A percentile compares a stretch with the other conserved stretches of the same genome.
phyloP scores from a whole-genome alignment of 2,329 filamentous ascomycete species.

The Eutypa lata region DNA sequence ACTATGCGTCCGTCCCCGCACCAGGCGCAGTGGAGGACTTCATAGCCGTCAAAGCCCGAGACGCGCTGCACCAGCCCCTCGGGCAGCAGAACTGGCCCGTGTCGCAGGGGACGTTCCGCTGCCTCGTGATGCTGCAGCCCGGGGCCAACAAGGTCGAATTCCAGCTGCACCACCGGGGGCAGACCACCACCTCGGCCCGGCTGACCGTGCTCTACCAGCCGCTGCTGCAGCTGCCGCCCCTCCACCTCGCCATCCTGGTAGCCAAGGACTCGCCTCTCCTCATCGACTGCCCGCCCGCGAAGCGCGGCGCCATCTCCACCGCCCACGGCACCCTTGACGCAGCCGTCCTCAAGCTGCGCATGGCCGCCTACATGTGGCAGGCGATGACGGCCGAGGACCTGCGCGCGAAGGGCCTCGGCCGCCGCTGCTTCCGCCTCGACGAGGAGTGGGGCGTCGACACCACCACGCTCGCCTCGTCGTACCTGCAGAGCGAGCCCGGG shows the following conservation, averaged over 20 bases:
- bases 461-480: conserved; percentile 1
- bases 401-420: conserved; percentile 64
- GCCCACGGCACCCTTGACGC: conserved; percentile 51
- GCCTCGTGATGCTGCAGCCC: conserved; percentile 11
- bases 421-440: conserved; percentile 69
- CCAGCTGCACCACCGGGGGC: conserved; percentile 4
- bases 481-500: conserved; percentile 4
- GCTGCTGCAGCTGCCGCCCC: conserved; percentile 55
- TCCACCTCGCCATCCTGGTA: conserved; percentile 68
- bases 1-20: not conserved
- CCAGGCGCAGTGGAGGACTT: conserved; percentile 4
- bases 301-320: conserved; percentile 54
- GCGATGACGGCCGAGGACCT: conserved; percentile 74
- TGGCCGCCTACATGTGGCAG: conserved; percentile 75
- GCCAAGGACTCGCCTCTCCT: conserved; percentile 67
- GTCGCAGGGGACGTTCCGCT: conserved; percentile 3
- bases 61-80: conserved; percentile 2
- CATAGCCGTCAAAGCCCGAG: conserved; percentile 5
- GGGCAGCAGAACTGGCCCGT: conserved; percentile 11
- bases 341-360: conserved; percentile 67
- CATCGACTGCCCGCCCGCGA: conserved; percentile 63
- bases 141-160: conserved; percentile 9
- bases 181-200: not conserved
- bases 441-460: conserved; percentile 71
- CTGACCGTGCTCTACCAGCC: conserved; percentile 46